phyloP scores from a whole-genome alignment of 345 rosid species.

The Eucalyptus virginea region DNA sequence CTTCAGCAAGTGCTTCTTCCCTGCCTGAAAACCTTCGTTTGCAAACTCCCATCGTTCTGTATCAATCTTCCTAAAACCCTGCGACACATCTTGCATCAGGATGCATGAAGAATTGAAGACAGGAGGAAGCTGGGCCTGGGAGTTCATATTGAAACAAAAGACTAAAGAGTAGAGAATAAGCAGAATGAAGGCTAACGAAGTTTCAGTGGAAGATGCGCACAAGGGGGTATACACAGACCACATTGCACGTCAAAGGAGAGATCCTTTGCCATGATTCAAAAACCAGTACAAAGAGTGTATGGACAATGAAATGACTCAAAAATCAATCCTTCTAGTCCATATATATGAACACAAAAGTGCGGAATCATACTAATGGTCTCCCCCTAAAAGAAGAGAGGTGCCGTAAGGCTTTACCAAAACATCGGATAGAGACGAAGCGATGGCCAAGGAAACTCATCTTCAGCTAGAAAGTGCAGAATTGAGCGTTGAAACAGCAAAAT shows the following conservation, averaged over 20 bases:
- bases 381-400: not conserved
- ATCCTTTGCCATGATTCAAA: not conserved
- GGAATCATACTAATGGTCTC: not conserved
- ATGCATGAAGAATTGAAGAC: not conserved
- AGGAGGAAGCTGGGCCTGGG: not conserved
- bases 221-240: not conserved
- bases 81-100: not conserved
- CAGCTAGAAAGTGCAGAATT: not conserved
- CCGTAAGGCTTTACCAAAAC: not conserved
- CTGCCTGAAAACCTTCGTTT: slow-evolving; percentile 38
- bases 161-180: not conserved
- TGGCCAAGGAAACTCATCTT: not conserved
- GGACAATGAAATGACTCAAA: not conserved
- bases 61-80: slow-evolving; percentile 65
- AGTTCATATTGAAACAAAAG: not conserved
- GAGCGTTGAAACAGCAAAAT: not conserved
- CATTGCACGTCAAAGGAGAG: not conserved
- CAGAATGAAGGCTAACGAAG: not conserved
- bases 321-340: not conserved
- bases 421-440: not conserved
- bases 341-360: not conserved
- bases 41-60: slow-evolving; percentile 59
- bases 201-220: not conserved
- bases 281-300: not conserved
- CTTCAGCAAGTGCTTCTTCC: slow-evolving; percentile 46